Conservation (phyloP, 2,329 filamentous ascomycete genomes). For the Ascosphaera aggregata region DNA sequence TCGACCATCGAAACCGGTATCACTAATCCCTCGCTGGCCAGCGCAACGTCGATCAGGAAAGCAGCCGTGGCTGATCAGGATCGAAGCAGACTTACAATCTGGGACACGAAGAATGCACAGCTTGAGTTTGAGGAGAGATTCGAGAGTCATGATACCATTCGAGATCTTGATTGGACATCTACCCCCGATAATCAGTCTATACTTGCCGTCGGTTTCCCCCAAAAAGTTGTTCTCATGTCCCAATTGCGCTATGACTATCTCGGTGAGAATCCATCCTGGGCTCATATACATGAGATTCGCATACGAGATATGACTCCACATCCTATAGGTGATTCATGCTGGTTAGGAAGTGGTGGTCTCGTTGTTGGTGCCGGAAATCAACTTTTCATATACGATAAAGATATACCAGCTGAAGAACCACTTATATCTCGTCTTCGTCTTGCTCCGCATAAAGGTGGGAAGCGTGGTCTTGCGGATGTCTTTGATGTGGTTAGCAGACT, state of each 20-base stretch:
- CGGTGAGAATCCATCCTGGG: constrained; percentile 64
- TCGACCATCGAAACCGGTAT: constrained; percentile 63
- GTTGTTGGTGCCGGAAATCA: constrained; percentile 83
- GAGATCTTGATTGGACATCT: constrained; percentile 83
- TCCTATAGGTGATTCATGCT: constrained; percentile 79
- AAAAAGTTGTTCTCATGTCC: constrained; percentile 56
- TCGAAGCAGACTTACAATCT: constrained; percentile 61
- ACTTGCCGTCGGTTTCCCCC: constrained; percentile 77
- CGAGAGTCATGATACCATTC: constrained; percentile 47
- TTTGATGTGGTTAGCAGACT: constrained; percentile 64
- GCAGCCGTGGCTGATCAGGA: constrained; percentile 56
- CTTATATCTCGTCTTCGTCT: constrained; percentile 32
- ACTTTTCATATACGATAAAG: constrained; percentile 60
- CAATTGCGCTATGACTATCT: constrained; percentile 86
- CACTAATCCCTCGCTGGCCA: constrained; percentile 48
- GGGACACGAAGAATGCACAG: constrained; percentile 64
- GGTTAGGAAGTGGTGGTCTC: constrained; percentile 65
- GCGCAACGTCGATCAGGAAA: constrained; percentile 69
- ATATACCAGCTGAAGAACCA: constrained; percentile 40
- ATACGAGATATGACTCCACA: constrained; percentile 67
- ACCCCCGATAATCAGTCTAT: constrained; percentile 78
- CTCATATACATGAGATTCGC: constrained; percentile 56
- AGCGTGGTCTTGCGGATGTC: constrained; percentile 36
- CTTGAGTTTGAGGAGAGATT: constrained; percentile 64
- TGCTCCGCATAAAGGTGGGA: constrained; percentile 18